These are phyloP conservation scores for Wickerhamomyces bisporus DNA, from an alignment of 805 yeast species.

Conservation along the genomic window DNA sequence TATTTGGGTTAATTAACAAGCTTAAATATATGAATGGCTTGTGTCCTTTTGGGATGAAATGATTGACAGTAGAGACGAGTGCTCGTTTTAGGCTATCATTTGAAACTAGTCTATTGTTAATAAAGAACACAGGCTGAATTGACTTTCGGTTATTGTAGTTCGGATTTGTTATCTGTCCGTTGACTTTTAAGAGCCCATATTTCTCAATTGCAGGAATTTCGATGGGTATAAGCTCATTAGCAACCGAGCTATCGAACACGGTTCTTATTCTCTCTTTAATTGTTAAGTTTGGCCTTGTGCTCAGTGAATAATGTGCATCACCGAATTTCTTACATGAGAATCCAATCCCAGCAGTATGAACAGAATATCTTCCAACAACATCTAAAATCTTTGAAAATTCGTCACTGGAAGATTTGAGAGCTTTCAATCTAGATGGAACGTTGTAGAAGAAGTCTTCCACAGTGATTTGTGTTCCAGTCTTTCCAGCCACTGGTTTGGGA, in stretches of 20 bases:
- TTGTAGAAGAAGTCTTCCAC: slow-evolving; percentile 91
- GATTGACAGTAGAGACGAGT: slow-evolving; percentile 36
- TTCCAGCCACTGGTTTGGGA: slow-evolving; percentile 80
- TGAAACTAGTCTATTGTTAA: slow-evolving; percentile 75
- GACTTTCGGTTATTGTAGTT: slow-evolving; percentile 66
- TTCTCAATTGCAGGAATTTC: slow-evolving; percentile 26
- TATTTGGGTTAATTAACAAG: slow-evolving; percentile 58
- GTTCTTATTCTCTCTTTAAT: slow-evolving; percentile 65
- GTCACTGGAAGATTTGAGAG: slow-evolving; percentile 61
- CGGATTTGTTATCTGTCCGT: slow-evolving; percentile 65
- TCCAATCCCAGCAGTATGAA: slow-evolving; percentile 65
- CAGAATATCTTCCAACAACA: slow-evolving; percentile 76
- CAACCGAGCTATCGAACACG: slow-evolving; percentile 66
- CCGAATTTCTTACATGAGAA: slow-evolving; percentile 79
- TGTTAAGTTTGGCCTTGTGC: slow-evolving; percentile 45
- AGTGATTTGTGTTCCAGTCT: slow-evolving; percentile 73
- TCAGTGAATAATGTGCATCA: slow-evolving; percentile 62
- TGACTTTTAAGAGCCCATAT: slow-evolving; percentile 46
- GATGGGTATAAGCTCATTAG: slow-evolving; percentile 56
- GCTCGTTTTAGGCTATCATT: slow-evolving; percentile 80
- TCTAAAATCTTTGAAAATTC: slow-evolving; percentile 77
- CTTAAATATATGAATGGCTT: slow-evolving; percentile 75
- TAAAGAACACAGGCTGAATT: slow-evolving; percentile 70
- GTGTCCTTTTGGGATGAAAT: slow-evolving; percentile 70
- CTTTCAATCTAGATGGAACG: slow-evolving; percentile 68